Conservation (phyloP, 345 rosid genomes). For the Bruguiera parviflora region DNA sequence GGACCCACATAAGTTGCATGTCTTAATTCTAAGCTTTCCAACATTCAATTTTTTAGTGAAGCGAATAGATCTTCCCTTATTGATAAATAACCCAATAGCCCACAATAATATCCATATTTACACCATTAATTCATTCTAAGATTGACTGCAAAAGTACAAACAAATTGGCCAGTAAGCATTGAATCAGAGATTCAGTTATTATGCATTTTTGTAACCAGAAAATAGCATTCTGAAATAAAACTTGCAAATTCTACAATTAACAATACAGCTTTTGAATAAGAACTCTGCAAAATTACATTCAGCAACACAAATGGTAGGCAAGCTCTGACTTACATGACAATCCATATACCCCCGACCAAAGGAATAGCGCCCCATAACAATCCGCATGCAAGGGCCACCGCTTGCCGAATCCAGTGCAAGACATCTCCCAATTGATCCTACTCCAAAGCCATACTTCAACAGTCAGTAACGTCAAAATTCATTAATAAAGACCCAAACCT, state of each 20-base stretch:
- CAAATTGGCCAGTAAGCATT: no score
- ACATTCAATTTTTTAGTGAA: no score
- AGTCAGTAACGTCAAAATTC: neutral
- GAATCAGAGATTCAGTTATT: no score
- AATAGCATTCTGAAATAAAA: no score
- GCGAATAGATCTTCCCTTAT: no score
- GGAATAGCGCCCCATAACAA: constrained; percentile 94
- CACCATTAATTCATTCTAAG: no score
- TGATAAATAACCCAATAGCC: no score
- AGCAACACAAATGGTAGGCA: neutral
- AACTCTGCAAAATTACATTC: neutral
- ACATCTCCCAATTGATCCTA: constrained; percentile 99
- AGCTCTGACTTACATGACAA: constrained; percentile 56
- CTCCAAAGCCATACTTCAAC: constrained; percentile 10
- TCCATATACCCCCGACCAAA: constrained; percentile 88
- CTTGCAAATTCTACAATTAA: neutral
- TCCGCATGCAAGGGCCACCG: constrained; percentile 69
- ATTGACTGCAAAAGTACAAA: no score
- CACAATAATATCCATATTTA: no score
- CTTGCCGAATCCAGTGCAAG: constrained; percentile 95
- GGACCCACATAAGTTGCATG: no score
- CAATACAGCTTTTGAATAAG: neutral
- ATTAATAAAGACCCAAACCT: neutral
- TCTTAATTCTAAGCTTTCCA: no score
- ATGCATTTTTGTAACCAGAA: no score